Evolutionary conservation across 2,329 filamentous ascomycete species (phyloP).

Genomic region (Dothistroma pini): DNA sequence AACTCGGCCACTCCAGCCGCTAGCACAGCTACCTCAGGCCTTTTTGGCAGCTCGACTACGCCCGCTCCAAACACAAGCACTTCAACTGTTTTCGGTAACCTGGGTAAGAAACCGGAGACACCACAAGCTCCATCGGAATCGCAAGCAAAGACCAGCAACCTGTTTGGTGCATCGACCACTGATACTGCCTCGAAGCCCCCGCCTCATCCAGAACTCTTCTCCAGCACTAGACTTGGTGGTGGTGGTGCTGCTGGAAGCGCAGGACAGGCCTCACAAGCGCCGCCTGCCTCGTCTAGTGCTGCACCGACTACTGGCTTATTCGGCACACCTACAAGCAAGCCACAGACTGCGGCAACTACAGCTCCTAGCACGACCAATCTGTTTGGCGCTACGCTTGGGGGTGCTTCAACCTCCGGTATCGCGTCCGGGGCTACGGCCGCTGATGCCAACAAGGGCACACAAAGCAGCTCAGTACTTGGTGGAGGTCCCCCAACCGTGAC

Average conservation of each 20-base stretch:
- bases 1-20: slow-evolving; percentile 1
- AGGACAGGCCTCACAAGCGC: slow-evolving; percentile 5
- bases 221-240: neutral
- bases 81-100: neutral
- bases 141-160: neutral
- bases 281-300: slow-evolving; percentile 3
- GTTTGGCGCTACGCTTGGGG: neutral
- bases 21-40: slow-evolving; percentile 3
- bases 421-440: slow-evolving; percentile 5
- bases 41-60: neutral
- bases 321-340: neutral
- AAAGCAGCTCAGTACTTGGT: neutral
- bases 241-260: neutral
- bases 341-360: neutral
- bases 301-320: slow-evolving; percentile 11
- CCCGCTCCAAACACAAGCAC: slow-evolving; percentile 5
- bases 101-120: slow-evolving; percentile 1
- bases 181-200: neutral
- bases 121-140: neutral
- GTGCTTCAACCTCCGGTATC: neutral
- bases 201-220: neutral
- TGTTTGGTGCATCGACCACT: neutral
- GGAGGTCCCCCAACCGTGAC: neutral
- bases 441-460: slow-evolving; percentile 5
- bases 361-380: neutral